Base-by-base conservation (phyloP, 768 basidiomycete genomes). In the Kwoniella bestiolae region DNA sequence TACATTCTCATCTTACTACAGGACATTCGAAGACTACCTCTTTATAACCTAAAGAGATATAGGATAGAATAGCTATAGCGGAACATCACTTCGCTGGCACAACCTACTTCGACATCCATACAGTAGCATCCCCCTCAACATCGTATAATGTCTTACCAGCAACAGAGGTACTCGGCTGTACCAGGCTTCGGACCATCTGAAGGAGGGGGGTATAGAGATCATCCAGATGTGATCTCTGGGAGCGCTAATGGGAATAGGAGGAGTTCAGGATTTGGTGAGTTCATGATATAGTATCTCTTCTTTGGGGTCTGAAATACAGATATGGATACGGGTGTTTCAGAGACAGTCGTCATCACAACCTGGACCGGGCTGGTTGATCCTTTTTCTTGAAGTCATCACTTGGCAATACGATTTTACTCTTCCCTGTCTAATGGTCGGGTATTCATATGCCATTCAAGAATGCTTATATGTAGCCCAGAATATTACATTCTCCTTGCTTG, bases 261-360 rank as follows among this genome's bases (percentile, higher is more conserved):
- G 29, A 41, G 18, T 31, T 65, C 56, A 31, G 56, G 56, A 14
- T 65, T 50, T 52, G 63, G 56, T 65, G 56, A 59, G 63, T 59
- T 26, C 9, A 16, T n/a, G 11, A 18, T 41, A 14, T 41, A 18
- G 12, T 41, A n/a, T 47, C n/a, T 47, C 46, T 21, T 47, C 23
- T 21, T 21, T 47, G 11, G 8, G n/a, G n/a, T n/a, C n/a, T n/a
- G n/a, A n/a, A n/a, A n/a, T n/a, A n/a, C n/a, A n/a, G n/a, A n/a
- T n/a, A n/a, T n/a, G n/a, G n/a, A n/a, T n/a, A n/a, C n/a, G n/a
- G 38, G 18, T 41, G 38, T 41, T 41, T 41, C 38, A 41, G 38
- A 41, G 38, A 18, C 12, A 41, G 38, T 41, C 18, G 18, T 18
- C 38, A 41, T 41, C 38, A 41, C 38, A 5, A 41, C 38, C 18